Evolutionary conservation across 106 monocot genomes (phyloP).

Genomic region (Hemerocallis citrina): DNA sequence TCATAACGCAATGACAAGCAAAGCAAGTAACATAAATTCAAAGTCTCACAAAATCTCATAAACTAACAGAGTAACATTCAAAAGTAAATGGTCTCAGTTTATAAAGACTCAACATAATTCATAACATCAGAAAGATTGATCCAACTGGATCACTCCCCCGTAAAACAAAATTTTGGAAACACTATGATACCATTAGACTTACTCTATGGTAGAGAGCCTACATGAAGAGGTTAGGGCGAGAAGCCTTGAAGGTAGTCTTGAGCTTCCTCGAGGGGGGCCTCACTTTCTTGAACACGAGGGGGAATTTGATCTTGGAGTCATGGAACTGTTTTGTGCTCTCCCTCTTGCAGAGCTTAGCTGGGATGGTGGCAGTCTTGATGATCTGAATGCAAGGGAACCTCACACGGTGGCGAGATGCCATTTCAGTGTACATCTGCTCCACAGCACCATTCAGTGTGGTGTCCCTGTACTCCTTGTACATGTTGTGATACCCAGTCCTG

Average conservation of each 20-base stretch:
- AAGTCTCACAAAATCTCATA: too few relatives aligned
- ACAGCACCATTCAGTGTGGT: slow-evolving; percentile 53
- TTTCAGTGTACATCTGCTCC: slow-evolving; percentile 56
- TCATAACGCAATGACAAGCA: too few relatives aligned
- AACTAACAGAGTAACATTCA: too few relatives aligned
- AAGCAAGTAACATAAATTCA: too few relatives aligned
- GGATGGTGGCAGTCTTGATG: slow-evolving; percentile 49
- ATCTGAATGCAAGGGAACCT: slow-evolving; percentile 54
- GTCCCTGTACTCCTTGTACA: slow-evolving; percentile 71
- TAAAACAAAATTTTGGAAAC: background rate
- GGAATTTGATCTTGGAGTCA: slow-evolving; percentile 50
- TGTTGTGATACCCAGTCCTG: slow-evolving; percentile 78
- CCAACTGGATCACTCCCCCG: too few relatives aligned
- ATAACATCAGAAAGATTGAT: too few relatives aligned
- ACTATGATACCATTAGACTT: background rate
- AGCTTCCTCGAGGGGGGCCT: slow-evolving; percentile 41
- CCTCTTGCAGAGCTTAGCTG: slow-evolving; percentile 40
- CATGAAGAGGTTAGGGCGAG: slow-evolving; percentile 44
- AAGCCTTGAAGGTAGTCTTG: slow-evolving; percentile 55
- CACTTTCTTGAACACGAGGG: slow-evolving; percentile 35
- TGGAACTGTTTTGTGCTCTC: slow-evolving; percentile 64
- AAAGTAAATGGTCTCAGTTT: too few relatives aligned
- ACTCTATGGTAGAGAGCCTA: slow-evolving; percentile 4
- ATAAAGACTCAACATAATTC: too few relatives aligned
- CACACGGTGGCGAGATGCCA: slow-evolving; percentile 53